Evolutionary conservation across 2,329 filamentous ascomycete genomes (phyloP).

Genomic region (Tolypocladium nubicola): DNA sequence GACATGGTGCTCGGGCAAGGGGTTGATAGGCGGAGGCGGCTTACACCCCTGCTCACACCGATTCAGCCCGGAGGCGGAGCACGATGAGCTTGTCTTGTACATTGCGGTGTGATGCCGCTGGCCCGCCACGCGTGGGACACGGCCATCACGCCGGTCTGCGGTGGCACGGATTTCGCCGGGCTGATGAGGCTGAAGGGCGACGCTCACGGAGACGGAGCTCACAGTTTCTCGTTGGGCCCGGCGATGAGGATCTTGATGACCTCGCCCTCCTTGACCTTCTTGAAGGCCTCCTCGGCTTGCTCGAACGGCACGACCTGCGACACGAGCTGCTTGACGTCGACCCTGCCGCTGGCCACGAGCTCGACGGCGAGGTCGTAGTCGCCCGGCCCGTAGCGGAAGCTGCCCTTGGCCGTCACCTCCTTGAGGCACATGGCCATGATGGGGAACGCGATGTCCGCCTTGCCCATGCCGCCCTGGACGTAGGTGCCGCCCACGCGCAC

Average conservation of each 20-base stretch:
- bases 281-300: constrained; percentile 77
- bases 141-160: background rate
- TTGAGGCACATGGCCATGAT: constrained; percentile 86
- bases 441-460: constrained; percentile 77
- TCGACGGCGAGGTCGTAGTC: constrained; percentile 81
- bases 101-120: background rate
- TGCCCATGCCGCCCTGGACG: constrained; percentile 86
- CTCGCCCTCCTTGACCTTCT: constrained; percentile 75
- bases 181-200: background rate
- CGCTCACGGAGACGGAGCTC: background rate
- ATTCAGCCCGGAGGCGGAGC: background rate
- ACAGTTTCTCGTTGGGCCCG: constrained; percentile 38
- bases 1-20: background rate
- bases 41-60: background rate
- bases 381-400: constrained; percentile 79
- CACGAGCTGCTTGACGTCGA: constrained; percentile 76
- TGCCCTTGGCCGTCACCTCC: constrained; percentile 77
- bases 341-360: constrained; percentile 59
- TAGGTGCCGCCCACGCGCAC: constrained; percentile 64
- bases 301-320: constrained; percentile 67
- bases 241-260: constrained; percentile 61
- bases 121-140: background rate
- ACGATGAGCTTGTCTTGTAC: background rate
- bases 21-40: background rate
- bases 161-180: background rate